Evolutionary conservation across 2,329 filamentous ascomycete species (phyloP), one percentile per base, ranked within the genome.

Genomic region (Colletotrichum lupini): DNA sequence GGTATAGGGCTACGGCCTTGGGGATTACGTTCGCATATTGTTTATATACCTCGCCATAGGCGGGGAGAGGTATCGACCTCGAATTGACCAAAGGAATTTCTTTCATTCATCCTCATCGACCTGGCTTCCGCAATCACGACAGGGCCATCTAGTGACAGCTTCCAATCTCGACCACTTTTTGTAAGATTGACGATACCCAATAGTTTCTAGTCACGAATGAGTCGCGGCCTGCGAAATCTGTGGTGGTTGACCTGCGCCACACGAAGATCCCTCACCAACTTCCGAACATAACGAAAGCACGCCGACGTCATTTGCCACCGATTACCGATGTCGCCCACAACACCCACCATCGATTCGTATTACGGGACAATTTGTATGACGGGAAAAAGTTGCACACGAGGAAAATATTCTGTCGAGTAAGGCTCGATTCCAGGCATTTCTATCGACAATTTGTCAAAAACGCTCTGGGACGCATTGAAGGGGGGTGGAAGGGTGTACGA

Each of bases 281-380:
- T 52, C 30, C 66, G 32, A 60, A 30, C 28, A 30, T 28, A n/a
- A 53, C 30, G 35, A 49, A 57, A 14, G 57, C 46, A 46, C 60
- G 62, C 42, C 71, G 67, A 73, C 71, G 67, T 73, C 71, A 70
- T 73, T 66, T 24, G 71, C 71, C 67, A 70, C 67, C 56, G 42
- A 35, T n/a, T 59, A 30, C 46, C 66, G n/a, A 59, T 58, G n/a
- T 28, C 59, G 26, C 26, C n/a, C 37, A 35, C 5, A 22, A 53
- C 11, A 22, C n/a, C 52, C 24, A 49, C 49, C 14, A 37, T 32
- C 22, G 42, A 68, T 16, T 52, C 12, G 14, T 11, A 26, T 32
- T 53, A 14, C 1, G 26, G 11, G 14, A 24, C 28, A 24, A 68
- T 16, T 52, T 8, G 14, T 9, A 26, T 32, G 35, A 12, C 1